Evolutionary conservation across 495 filamentous ascomycete genomes (phyloP), one percentile per base, ranked within the genome.

Genomic region (Ramalina intermedia): DNA sequence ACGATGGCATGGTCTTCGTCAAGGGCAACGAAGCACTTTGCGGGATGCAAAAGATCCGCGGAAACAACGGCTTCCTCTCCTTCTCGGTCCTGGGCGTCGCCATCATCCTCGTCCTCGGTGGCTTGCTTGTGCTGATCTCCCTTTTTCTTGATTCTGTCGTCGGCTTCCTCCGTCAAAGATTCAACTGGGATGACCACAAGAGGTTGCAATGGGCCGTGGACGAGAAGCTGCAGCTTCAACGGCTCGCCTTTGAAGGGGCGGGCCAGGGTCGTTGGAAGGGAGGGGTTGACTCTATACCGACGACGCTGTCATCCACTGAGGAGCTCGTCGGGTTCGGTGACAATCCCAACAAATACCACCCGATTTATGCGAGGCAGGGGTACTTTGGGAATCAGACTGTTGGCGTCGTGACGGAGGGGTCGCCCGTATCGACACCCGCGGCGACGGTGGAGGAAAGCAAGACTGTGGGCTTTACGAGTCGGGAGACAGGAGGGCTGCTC

Each of bases 241-340:
- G 60, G 4, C 23, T 60, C 18, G 60, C 57, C 6, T 60, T 54
- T 40, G 60, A 62, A 39, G 61, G 46, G 14, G 50, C 45, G 14
- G 60, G 61, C 18, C 49, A 64, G 26, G 55, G 58, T 16, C 39
- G 52, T 17, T 62, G 61, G 61, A 51, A 29, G 14, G 48, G 27
- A 9, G 46, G 56, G 4, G 44, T 48, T 1, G 18, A 36, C 8
- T 40, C 47, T 7, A 42, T 61, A 33, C 60, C 60, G 12, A 27
- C 57, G 1, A 62, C 54, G 6, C 8, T 11, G 35, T 33, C 29
- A 33, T 33, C 29, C 3, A 35, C 13, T 13, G 39, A 33, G 4
- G 53, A 53, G 38, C 21, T 23, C 29, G n/a, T 58, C 14, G 56
- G 49, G 2, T 36, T 54, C 14, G 48, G 39, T 11, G 7, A 17